Evolutionary conservation across 164 flowering plant species (phyloP), one percentile per base, ranked within the genome.

Genomic region (Tinospora cordifolia): DNA sequence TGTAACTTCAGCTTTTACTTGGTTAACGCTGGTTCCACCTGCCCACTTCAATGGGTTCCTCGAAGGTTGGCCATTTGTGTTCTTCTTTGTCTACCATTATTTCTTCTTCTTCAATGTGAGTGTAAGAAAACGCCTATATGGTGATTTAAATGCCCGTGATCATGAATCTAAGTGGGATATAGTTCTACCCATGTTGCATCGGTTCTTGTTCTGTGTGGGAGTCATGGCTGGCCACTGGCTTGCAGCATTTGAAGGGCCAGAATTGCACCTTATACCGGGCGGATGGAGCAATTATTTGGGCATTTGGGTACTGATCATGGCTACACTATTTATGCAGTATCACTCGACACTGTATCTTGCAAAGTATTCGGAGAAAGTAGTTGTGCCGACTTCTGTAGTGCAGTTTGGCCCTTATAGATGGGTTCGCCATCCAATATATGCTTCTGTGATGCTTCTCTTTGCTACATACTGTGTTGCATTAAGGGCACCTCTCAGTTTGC

Each of bases 131-230:
- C 85, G 96, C 30, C 79, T 88, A 41, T 91, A 91, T 69, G 97
- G 98, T 5, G 94, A 91, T 76, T 85, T 68, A 57, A 74, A 78
- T 62, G 77, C 79, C 12, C 80, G 91, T 26, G 80, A 81, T 15
- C 98, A 93, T 76, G 97, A 90, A 40, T 83, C 89, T 15, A 89
- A 87, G 79, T 92, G 97, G 97, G 97, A 94, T 74, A 69, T 86
- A 19, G 75, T 62, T 21, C 34, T 71, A 14, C 91, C 93, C 40
- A 67, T n/a, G 39, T 81, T 81, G 83, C 65, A 62, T 13, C 81
- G 81, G 49, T 17, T 78, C 12, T 70, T 87, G 83, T 92, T 90
- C 73, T 76, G 79, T 66, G 79, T 68, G 47, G 93, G 87, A 8
- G 85, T 88, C n/a, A 78, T 84, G 85, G 82, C 65, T 67, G 92